Evolutionary conservation across 352 stramenopile genomes (phyloP).

Genomic region (Plasmopara viticola): DNA sequence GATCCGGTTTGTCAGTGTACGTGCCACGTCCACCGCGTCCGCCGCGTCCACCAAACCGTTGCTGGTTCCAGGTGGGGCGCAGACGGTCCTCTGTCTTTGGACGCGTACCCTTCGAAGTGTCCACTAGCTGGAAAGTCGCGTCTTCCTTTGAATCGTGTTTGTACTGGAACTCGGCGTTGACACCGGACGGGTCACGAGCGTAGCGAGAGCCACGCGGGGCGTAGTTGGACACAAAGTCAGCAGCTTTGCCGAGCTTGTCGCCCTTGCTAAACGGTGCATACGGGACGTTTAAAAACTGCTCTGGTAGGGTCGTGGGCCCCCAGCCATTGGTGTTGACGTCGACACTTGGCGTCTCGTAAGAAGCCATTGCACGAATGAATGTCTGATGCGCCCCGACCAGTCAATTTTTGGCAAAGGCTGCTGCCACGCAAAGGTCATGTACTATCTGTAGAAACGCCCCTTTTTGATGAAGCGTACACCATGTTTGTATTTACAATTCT

Average conservation of each 20-base stretch:
- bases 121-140: conserved; percentile 90
- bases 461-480: no score
- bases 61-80: conserved; percentile 80
- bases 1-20: conserved; percentile 33
- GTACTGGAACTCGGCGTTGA: conserved; percentile 93
- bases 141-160: conserved; percentile 90
- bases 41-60: conserved; percentile 65
- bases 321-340: conserved; percentile 80
- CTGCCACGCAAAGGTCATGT: no score
- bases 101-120: conserved; percentile 87
- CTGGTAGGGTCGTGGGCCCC: conserved; percentile 78
- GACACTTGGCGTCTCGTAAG: conserved; percentile 68
- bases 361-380: conserved; percentile 47
- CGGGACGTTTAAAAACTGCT: conserved; percentile 90
- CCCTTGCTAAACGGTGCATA: conserved; percentile 95
- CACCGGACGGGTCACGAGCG: conserved; percentile 66
- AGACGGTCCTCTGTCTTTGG: conserved; percentile 74
- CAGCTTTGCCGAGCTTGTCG: conserved; percentile 91
- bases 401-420: neutral
- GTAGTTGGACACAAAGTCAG: conserved; percentile 90
- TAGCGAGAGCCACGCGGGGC: conserved; percentile 46
- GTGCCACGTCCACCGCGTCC: conserved; percentile 16
- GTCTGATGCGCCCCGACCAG: neutral
- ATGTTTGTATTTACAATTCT: no score
- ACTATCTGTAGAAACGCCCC: no score